These are phyloP conservation scores for Arxiozyma heterogenica DNA, from an alignment of 1,139 yeast species.

Conservation along the genomic window DNA sequence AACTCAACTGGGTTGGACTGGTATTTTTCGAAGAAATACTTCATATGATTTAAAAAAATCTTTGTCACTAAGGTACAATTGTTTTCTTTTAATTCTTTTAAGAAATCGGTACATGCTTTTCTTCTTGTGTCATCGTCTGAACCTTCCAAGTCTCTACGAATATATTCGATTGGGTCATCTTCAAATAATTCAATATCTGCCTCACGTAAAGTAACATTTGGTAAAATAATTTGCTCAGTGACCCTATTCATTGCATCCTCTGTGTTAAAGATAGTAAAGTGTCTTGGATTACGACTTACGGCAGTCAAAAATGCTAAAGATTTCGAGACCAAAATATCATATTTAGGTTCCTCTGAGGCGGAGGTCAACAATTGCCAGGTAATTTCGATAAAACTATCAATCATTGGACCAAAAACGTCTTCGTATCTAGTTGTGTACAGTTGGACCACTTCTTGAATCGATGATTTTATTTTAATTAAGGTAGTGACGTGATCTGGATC, in stretches of 20 bases:
- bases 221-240: constrained; percentile 74
- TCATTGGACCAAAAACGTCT: constrained; percentile 73
- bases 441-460: constrained; percentile 77
- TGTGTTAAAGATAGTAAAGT: constrained; percentile 54
- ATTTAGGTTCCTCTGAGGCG: constrained; percentile 62
- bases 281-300: constrained; percentile 61
- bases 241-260: constrained; percentile 67
- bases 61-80: constrained; percentile 67
- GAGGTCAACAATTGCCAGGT: constrained; percentile 71
- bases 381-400: constrained; percentile 69
- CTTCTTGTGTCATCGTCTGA: constrained; percentile 89
- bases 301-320: constrained; percentile 76
- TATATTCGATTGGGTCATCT: constrained; percentile 92
- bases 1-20: constrained; percentile 34
- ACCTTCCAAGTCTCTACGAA: constrained; percentile 89
- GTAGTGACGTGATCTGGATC: constrained; percentile 66
- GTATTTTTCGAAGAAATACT: constrained; percentile 51
- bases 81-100: constrained; percentile 75
- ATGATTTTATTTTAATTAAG: constrained; percentile 65
- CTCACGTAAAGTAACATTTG: constrained; percentile 76
- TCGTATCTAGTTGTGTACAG: constrained; percentile 85
- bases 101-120: constrained; percentile 81
- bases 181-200: constrained; percentile 88
- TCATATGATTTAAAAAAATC: constrained; percentile 69
- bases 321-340: constrained; percentile 76